Evolutionary conservation across 371 early-diverging fungal genomes (phyloP), one percentile per base, ranked within the genome.

Genomic region (Syncephalis plumigaleata): DNA sequence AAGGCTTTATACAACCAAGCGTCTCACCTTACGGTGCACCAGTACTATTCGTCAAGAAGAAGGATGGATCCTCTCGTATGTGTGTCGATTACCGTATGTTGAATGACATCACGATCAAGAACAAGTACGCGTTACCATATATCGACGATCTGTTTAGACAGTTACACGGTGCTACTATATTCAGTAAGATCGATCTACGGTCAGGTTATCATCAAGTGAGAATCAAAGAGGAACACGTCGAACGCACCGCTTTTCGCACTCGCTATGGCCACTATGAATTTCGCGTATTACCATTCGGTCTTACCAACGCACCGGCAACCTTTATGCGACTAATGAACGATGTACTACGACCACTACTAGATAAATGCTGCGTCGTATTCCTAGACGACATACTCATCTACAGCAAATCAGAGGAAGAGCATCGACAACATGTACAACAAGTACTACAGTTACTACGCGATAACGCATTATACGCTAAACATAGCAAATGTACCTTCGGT

Each of bases 11-110:
- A 15, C 27, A 48, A 38, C 52, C 55, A 15, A 53, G 58, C 15
- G 27, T 20, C 9, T 65, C 66, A 7, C 62, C 69, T 8, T 58
- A 49, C 45, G 77, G 70, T 1, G 61, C 72, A 7, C 76, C 77
- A 8, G 57, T 73, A 1, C 45, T 75, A 3, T 76, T 77, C 55
- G 75, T 70, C 0, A 50, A 55, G 4, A 72, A 77, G 54, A 72
- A 74, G 37, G 65, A 69, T 27, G 73, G 75, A 3, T n/a, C 48
- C 1, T 9, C 67, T 31, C 53, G 67, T 0, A 23, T 68, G 21
- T 73, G 68, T 44, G 49, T 66, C 0, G 71, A 72, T 39, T 72
- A 71, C 47, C 57, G 67, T 21, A 61, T 52, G 0, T 44, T 73
- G 5, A 73, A 77, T 49, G 40, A 48, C 20, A 40, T 65, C 3